phyloP scores from a whole-genome alignment of 805 yeast species.

The Starmerella davenportii region DNA sequence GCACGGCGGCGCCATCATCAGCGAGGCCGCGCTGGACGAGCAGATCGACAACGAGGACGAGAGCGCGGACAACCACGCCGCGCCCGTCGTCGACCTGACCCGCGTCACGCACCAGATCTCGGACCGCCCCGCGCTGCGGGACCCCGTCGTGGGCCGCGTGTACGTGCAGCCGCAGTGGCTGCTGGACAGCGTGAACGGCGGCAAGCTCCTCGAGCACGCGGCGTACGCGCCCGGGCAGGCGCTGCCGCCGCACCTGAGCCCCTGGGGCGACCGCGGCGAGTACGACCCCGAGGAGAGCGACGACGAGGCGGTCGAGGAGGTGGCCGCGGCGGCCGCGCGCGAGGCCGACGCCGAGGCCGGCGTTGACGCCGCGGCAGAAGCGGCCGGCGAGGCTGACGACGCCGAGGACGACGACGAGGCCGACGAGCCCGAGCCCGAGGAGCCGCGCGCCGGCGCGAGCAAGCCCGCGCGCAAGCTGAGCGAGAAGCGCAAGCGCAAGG shows the following conservation, averaged over 20 bases:
- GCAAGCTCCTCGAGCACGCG: conserved; percentile 54
- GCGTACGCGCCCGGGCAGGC: conserved; percentile 86
- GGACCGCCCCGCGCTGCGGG: conserved; percentile 69
- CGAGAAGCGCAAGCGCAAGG: conserved; percentile 31
- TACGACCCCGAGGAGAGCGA: conserved; percentile 57
- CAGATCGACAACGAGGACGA: conserved; percentile 32
- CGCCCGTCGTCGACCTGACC: conserved; percentile 35
- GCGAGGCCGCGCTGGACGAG: conserved; percentile 79
- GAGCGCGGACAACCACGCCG: conserved; percentile 25
- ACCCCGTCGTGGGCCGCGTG: conserved; percentile 76
- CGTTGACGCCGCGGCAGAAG: conserved; percentile 35
- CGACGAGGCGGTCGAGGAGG: conserved; percentile 14
- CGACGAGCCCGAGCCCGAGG: conserved; percentile 29
- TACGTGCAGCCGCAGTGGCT: conserved; percentile 97
- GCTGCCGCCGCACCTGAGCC: conserved; percentile 90
- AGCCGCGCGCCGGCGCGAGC: conserved; percentile 29
- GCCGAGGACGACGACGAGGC: conserved; percentile 34
- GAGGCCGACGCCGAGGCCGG: conserved; percentile 35
- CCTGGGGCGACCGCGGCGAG: conserved; percentile 94
- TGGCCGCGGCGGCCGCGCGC: conserved; percentile 28
- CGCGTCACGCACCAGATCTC: conserved; percentile 81
- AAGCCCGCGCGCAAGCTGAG: conserved; percentile 19
- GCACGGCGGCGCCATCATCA: conserved; percentile 67
- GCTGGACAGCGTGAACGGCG: conserved; percentile 75
- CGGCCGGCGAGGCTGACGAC: conserved; percentile 33